A percentile compares a stretch with the other conserved stretches of the same genome.
These are phyloP conservation scores for Carex littledalei DNA, from an alignment of 176 grass and related monocot species.

Conservation along the genomic window DNA sequence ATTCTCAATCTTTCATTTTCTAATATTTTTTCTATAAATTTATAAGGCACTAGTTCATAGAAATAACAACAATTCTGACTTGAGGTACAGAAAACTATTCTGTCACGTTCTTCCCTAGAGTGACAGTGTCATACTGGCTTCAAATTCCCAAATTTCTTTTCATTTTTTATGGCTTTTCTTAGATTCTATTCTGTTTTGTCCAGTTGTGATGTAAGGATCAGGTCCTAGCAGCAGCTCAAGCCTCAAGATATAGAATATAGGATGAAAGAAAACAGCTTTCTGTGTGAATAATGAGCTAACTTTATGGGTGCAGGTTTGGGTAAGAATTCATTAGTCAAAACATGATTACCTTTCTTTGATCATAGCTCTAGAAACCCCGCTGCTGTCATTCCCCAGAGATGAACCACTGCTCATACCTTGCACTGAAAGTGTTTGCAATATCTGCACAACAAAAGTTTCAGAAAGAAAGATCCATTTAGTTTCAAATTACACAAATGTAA, in stretches of 20 bases:
- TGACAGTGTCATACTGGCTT: neutral
- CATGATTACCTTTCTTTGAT: constrained; percentile 66
- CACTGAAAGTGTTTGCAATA: constrained; percentile 64
- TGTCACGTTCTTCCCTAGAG: neutral
- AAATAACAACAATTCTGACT: neutral
- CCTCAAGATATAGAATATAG: neutral
- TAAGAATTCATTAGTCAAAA: neutral
- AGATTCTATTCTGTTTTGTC: neutral
- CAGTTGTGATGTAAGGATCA: neutral
- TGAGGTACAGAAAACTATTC: neutral
- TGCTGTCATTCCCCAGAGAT: constrained; percentile 46
- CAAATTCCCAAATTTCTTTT: neutral
- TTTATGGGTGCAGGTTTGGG: neutral
- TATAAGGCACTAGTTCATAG: neutral
- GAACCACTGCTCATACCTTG: constrained; percentile 36
- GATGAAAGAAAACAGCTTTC: neutral
- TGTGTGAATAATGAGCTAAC: neutral
- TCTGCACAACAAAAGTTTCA: constrained; percentile 31
- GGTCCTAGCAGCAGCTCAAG: neutral
- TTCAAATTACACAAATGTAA: neutral
- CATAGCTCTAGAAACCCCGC: constrained; percentile 60
- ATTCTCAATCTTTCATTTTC: neutral
- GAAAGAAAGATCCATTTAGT: neutral
- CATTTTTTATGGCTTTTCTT: neutral
- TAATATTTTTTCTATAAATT: neutral